phyloP scores from a whole-genome alignment of 1,284 basidiomycete species.

The Ustilago crameri region DNA sequence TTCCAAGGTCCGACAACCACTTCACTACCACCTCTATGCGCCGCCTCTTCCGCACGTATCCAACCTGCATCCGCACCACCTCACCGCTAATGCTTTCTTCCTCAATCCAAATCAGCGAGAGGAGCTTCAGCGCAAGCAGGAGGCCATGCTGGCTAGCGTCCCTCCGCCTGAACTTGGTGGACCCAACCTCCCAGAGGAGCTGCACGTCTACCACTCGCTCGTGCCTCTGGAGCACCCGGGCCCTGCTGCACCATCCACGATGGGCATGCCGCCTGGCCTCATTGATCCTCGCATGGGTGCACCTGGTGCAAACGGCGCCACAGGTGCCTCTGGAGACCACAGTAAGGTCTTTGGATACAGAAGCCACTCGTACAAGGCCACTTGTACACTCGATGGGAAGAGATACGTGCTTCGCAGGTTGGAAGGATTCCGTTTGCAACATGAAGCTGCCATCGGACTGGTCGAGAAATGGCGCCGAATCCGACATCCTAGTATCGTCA shows the following conservation, averaged over 20 bases:
- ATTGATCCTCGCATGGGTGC: constrained; percentile 56
- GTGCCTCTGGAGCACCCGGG: constrained; percentile 76
- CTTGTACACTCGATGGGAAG: constrained; percentile 80
- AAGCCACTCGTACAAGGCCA: constrained; percentile 84
- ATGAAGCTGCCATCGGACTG: constrained; percentile 78
- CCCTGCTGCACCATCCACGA: constrained; percentile 34
- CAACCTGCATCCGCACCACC: constrained; percentile 70
- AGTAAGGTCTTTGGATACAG: constrained; percentile 73
- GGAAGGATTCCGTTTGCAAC: constrained; percentile 83
- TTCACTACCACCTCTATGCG: constrained; percentile 92
- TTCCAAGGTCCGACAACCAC: constrained; percentile 69
- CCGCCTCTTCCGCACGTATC: constrained; percentile 73
- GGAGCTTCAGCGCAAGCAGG: constrained; percentile 81
- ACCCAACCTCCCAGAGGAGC: constrained; percentile 81
- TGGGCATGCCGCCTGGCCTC: constrained; percentile 44
- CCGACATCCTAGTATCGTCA: constrained; percentile 86
- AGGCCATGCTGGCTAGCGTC: constrained; percentile 74
- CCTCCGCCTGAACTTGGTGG: constrained; percentile 67
- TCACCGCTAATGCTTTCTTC: constrained; percentile 72
- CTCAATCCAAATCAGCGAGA: constrained; percentile 81
- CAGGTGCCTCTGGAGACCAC: constrained; percentile 59
- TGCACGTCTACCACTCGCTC: constrained; percentile 90
- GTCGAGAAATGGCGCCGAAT: constrained; percentile 90
- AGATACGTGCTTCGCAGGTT: constrained; percentile 83
- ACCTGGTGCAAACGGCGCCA: constrained; percentile 48